Base-by-base conservation (phyloP, 176 grass and related monocot species). In the Eleusine indica region DNA sequence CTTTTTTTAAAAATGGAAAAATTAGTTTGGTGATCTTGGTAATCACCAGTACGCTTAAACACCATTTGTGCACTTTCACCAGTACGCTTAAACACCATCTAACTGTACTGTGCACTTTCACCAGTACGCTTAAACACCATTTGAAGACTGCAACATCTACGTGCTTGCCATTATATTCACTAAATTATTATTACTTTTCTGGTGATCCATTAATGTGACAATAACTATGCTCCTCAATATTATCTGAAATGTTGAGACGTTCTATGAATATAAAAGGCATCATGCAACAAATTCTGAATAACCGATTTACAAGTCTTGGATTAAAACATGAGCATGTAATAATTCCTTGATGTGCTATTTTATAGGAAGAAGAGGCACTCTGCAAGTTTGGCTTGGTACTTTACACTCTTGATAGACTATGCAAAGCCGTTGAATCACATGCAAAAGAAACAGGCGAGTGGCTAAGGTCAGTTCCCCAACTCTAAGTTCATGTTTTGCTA, bases 361-460 rank as follows among this genome's bases (percentile, higher is more conserved):
- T 62, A 35, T 82, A 98, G 96, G 93, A 90, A 65, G 91, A 89
- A 39, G 96, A 94, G 71, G 92, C 95, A 46, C 41, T 16, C 11
- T 94, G 82, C 37, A 88, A 71, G 56, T 98, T 89, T 73, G 95
- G 95, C 41, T 85, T 98, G 70, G 82, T 91, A 77, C 80, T 98
- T 49, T 98, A 92, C 82, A 88, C 82, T 58, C 93, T 98, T 66
- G 89, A 95, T 85, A 85, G 89, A 73, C 78, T 98, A 9, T 98
- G 88, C 79, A 93, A 91, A 83, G 91, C 96, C 51, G 96, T 94
- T 14, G 96, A 98, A 82, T 60, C 68, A 53, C 91, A 98, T 40
- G 93, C 96, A 13, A 98, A 73, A 73, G 89, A 94, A 83, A 94
- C 96, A 14, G 93, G 85, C n/a, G 93, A 98, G 71, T 98, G 93